Conservation (phyloP, 257 asterid genomes). For the Ajuga chamaepitys region DNA sequence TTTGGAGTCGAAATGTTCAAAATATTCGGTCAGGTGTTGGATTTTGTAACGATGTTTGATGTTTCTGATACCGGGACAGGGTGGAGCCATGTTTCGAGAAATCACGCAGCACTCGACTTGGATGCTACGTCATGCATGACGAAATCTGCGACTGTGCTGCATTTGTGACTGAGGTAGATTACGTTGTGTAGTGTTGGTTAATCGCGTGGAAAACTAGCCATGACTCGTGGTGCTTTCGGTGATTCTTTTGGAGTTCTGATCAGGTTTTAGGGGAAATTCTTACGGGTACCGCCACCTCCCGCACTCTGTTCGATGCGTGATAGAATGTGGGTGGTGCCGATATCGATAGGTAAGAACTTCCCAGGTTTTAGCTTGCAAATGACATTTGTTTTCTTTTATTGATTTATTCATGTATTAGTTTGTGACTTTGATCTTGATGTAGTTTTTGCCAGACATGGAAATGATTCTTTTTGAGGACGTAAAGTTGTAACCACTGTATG, state of each 20-base stretch:
- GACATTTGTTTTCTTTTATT: not conserved
- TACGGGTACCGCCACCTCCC: too few relatives aligned
- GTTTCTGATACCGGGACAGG: conserved; percentile 24
- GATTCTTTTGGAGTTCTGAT: conserved; percentile 13
- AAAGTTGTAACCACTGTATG: too few relatives aligned
- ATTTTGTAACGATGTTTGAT: conserved; percentile 69
- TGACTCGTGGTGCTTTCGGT: not conserved
- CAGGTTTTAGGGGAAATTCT: too few relatives aligned
- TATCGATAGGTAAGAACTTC: too few relatives aligned
- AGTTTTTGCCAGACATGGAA: conserved; percentile 5
- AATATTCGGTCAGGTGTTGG: conserved; percentile 89
- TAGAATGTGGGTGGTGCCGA: too few relatives aligned
- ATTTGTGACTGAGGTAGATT: conserved; percentile 24
- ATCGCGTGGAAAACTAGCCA: not conserved
- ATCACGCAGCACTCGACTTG: conserved; percentile 53
- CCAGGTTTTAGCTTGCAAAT: conserved; percentile 1
- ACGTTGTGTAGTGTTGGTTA: not conserved
- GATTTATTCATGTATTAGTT: not conserved
- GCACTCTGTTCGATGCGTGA: too few relatives aligned
- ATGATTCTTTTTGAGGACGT: too few relatives aligned
- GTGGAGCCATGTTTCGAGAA: conserved; percentile 74
- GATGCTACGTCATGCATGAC: conserved; percentile 77
- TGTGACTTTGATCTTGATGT: conserved; percentile 10
- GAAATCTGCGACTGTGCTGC: conserved; percentile 68
- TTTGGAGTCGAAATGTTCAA: conserved; percentile 97